phyloP scores from a whole-genome alignment of 805 yeast species.

The Wickerhamiella azyma region DNA sequence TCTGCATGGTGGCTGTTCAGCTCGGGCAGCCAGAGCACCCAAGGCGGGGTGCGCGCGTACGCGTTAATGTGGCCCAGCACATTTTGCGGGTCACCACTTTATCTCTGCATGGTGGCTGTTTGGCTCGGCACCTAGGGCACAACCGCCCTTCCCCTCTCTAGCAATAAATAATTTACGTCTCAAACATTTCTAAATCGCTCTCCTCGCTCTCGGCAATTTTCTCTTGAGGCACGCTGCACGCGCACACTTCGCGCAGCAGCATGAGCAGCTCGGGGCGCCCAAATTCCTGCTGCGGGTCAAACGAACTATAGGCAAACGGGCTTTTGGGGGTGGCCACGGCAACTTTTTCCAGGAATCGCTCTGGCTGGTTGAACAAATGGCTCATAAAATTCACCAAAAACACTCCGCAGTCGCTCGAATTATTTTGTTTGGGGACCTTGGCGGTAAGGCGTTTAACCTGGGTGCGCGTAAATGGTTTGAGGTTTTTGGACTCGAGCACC shows the following conservation, averaged over 20 bases:
- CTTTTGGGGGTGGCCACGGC: not conserved
- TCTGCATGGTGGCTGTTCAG: too few species aligned
- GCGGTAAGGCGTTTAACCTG: conserved; percentile 38
- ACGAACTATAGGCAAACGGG: not conserved
- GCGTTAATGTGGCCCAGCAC: too few species aligned
- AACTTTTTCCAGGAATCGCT: conserved; percentile 26
- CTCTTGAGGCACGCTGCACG: not conserved
- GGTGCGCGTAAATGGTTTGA: conserved; percentile 38
- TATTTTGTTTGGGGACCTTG: conserved; percentile 68
- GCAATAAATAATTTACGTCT: not conserved
- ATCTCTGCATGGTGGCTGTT: too few species aligned
- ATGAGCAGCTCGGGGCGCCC: not conserved
- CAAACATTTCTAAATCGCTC: not conserved
- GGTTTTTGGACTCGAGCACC: conserved; percentile 5
- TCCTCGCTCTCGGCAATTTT: not conserved
- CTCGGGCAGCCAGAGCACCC: too few species aligned
- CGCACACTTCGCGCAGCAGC: not conserved
- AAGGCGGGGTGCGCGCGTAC: too few species aligned
- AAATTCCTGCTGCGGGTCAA: not conserved
- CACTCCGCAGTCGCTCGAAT: conserved; percentile 88
- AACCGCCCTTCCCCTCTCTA: too few species aligned
- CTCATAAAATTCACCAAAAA: conserved; percentile 67
- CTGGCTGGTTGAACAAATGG: conserved; percentile 40
- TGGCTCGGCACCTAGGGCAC: too few species aligned
- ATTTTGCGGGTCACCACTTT: too few species aligned